Conservation (phyloP, 2,329 filamentous ascomycete species). For the Fusarium albidum region DNA sequence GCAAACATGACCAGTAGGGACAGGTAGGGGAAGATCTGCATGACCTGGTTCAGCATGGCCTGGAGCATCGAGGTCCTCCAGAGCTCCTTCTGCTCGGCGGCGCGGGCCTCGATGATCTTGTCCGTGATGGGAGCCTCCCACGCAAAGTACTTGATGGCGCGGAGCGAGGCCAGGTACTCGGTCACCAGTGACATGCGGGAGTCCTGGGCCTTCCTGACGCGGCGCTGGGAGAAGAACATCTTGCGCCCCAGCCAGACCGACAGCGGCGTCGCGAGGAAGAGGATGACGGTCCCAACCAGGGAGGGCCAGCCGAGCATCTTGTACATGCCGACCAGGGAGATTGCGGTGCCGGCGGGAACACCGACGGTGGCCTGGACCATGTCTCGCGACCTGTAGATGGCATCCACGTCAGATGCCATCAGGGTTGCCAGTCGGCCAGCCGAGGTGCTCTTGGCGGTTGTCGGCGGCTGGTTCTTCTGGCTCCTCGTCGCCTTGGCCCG, state of each 20-base stretch:
- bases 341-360: conserved; percentile 55
- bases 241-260: conserved; percentile 57
- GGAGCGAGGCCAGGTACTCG: conserved; percentile 65
- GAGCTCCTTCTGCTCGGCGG: conserved; percentile 60
- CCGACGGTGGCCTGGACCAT: conserved; percentile 56
- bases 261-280: conserved; percentile 58
- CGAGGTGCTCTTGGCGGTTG: conserved; percentile 50
- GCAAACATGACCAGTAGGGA: conserved; percentile 63
- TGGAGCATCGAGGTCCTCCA: conserved; percentile 62
- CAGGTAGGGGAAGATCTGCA: conserved; percentile 60
- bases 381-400: conserved; percentile 61
- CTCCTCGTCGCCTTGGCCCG: conserved; percentile 36
- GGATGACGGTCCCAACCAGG: conserved; percentile 58
- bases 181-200: conserved; percentile 64
- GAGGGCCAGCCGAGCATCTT: conserved; percentile 64
- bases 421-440: conserved; percentile 63
- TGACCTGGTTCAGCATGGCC: conserved; percentile 56
- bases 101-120: conserved; percentile 59
- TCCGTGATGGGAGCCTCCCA: conserved; percentile 64
- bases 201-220: conserved; percentile 64
- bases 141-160: conserved; percentile 67
- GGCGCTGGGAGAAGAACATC: conserved; percentile 59
- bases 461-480: conserved; percentile 40
- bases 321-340: conserved; percentile 62
- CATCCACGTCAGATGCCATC: conserved; percentile 67